phyloP scores from a whole-genome alignment of 192 early-diverging fungal genomes.

The Coemansia sp. region DNA sequence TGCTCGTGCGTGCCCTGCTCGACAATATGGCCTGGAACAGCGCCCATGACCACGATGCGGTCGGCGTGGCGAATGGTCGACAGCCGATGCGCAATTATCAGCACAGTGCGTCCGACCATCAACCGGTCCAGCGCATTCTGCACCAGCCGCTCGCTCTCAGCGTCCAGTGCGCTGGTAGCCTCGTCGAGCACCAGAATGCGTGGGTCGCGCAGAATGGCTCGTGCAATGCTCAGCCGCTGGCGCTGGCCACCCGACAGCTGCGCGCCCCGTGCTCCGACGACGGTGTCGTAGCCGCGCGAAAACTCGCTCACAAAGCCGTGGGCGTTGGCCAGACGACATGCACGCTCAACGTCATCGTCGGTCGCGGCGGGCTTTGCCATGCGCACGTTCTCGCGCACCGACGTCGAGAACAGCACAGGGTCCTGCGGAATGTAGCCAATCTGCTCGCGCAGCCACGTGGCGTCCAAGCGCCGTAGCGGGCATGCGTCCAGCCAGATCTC shows the following conservation, averaged over 20 bases:
- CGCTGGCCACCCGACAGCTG: conserved; percentile 64
- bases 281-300: conserved; percentile 57
- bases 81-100: conserved; percentile 82
- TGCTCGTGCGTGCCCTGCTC: conserved; percentile 53
- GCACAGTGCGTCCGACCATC: conserved; percentile 73
- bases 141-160: conserved; percentile 68
- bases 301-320: conserved; percentile 61
- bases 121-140: conserved; percentile 72
- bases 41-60: conserved; percentile 70
- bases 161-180: conserved; percentile 73
- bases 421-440: conserved; percentile 79
- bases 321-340: conserved; percentile 74
- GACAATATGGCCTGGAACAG: conserved; percentile 50
- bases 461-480: conserved; percentile 60
- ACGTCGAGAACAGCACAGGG: conserved; percentile 76
- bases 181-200: conserved; percentile 79
- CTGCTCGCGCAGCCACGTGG: conserved; percentile 61
- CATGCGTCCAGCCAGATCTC: conserved; percentile 66
- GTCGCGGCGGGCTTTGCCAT: conserved; percentile 64
- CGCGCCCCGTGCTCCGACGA: conserved; percentile 56
- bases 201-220: conserved; percentile 61
- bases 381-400: conserved; percentile 73
- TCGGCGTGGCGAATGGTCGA: conserved; percentile 79
- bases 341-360: conserved; percentile 63
- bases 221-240: conserved; percentile 62